These are phyloP conservation scores for Penicillium polonicum DNA, from an alignment of 2,329 filamentous ascomycete genomes.

Conservation along the genomic window DNA sequence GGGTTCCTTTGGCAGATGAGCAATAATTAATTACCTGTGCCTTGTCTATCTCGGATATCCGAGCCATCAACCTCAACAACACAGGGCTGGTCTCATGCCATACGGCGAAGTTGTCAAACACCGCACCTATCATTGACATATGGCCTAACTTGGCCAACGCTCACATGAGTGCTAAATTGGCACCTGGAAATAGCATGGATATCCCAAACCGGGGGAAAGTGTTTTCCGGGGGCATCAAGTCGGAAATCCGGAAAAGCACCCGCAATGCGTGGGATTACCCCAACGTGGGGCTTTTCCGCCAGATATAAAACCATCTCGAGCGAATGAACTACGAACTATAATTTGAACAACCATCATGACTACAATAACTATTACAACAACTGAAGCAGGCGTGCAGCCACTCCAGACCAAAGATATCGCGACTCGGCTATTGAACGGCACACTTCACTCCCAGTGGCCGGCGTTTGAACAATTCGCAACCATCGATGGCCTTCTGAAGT, in stretches of 20 bases:
- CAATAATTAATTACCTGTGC: too few species aligned
- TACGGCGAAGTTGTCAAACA: neutral
- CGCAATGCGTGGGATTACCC: conserved; percentile 6
- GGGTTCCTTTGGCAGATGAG: neutral
- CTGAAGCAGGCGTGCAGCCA: conserved; percentile 8
- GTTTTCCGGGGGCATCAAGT: conserved; percentile 5
- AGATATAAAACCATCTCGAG: conserved; percentile 8
- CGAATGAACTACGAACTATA: neutral
- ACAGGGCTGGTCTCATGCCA: neutral
- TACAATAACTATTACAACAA: conserved; percentile 9
- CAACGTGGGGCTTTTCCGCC: neutral
- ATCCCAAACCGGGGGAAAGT: neutral
- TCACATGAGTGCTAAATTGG: neutral
- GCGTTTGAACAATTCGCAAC: conserved; percentile 20
- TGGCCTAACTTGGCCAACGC: rapidly evolving
- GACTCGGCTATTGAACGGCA: conserved; percentile 22
- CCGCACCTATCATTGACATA: neutral
- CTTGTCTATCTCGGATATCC: neutral
- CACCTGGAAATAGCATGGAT: neutral
- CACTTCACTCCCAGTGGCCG: conserved; percentile 23
- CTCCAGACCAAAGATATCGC: conserved; percentile 19
- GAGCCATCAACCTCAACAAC: neutral
- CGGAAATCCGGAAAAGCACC: conserved; percentile 18
- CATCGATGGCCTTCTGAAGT: conserved; percentile 22
- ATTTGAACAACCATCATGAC: conserved; percentile 4